Evolutionary conservation across 495 filamentous ascomycete species (phyloP).

Genomic region (Neurospora sp.): DNA sequence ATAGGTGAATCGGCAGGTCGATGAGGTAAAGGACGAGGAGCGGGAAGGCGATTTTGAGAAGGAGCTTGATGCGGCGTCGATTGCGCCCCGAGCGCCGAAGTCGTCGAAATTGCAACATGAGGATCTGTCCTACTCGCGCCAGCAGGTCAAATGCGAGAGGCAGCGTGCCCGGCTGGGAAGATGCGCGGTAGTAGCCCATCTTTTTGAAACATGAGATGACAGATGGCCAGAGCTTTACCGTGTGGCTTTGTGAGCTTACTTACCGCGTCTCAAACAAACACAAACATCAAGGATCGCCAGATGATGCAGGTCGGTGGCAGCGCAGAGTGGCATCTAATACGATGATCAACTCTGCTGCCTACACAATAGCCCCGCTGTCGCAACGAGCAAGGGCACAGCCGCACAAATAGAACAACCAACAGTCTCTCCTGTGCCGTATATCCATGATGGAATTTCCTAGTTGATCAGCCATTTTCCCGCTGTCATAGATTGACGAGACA

Average conservation of each 20-base stretch:
- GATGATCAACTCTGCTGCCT: neutral
- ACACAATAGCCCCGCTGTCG: neutral
- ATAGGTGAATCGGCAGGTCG: slow-evolving; percentile 22
- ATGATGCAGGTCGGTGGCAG: neutral
- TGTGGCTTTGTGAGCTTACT: neutral
- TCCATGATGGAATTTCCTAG: neutral
- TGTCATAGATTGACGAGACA: neutral
- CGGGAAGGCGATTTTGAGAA: neutral
- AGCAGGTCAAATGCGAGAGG: neutral
- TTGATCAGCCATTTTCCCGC: neutral
- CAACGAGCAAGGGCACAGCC: neutral
- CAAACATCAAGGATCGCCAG: neutral
- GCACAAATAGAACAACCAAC: neutral
- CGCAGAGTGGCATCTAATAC: neutral
- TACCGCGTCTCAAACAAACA: neutral
- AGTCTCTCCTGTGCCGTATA: neutral
- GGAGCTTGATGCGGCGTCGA: neutral
- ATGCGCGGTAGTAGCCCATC: neutral
- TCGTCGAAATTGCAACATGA: neutral
- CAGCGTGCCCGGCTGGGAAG: neutral
- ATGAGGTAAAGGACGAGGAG: slow-evolving; percentile 4
- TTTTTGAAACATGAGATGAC: neutral
- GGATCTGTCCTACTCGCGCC: neutral
- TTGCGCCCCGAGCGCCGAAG: neutral
- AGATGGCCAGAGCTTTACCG: neutral